Conservation (phyloP, 1,284 basidiomycete genomes). For the Porogramme epimiltina region DNA sequence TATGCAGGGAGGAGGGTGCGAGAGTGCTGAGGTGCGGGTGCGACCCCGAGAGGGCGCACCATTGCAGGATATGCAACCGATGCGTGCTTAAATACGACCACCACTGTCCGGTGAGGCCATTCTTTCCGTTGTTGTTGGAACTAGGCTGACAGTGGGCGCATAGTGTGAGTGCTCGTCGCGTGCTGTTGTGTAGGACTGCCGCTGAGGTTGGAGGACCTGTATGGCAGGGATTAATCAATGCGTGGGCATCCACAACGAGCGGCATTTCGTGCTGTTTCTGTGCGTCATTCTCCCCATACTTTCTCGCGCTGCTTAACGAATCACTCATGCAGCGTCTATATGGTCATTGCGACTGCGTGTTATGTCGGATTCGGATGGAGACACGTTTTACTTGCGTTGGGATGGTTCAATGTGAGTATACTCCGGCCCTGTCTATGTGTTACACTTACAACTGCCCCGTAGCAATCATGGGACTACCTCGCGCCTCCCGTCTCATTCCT, state of each 20-base stretch:
- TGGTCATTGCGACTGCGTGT: constrained; percentile 62
- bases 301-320: too few relatives aligned
- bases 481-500: constrained; percentile 76
- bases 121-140: too few relatives aligned
- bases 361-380: constrained; percentile 61
- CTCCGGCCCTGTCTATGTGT: constrained; percentile 1
- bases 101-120: constrained; percentile 88
- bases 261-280: constrained; percentile 97
- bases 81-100: constrained; percentile 96
- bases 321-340: constrained; percentile 60
- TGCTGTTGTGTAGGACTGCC: background rate
- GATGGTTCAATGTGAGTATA: constrained; percentile 34
- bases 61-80: constrained; percentile 90
- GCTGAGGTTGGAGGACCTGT: constrained; percentile 3
- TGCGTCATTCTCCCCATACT: constrained; percentile 35
- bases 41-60: constrained; percentile 79
- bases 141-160: too few relatives aligned
- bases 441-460: background rate
- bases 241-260: constrained; percentile 93
- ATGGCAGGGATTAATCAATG: constrained; percentile 96
- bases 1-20: background rate
- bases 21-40: constrained; percentile 20
- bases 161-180: constrained; percentile 44
- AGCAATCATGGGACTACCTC: constrained; percentile 60
- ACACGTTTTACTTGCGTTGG: constrained; percentile 59